Evolutionary conservation across 2,329 filamentous ascomycete species (phyloP).

Genomic region (Monosporascus sp.): DNA sequence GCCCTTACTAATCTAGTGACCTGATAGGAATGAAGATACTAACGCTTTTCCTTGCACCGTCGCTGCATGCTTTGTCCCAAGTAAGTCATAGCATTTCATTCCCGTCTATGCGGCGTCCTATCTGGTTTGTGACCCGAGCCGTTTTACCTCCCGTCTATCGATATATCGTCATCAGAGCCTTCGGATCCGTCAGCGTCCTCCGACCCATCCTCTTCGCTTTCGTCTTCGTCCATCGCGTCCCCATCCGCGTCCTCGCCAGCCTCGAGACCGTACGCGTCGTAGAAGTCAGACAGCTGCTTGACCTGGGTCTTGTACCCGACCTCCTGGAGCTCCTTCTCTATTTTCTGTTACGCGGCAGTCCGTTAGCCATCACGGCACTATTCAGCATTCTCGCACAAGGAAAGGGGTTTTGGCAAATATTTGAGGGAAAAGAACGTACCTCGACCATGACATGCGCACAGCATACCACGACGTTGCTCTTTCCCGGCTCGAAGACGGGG

Average conservation of each 20-base stretch:
- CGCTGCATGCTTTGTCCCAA: too few species aligned
- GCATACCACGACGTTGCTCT: conserved; percentile 80
- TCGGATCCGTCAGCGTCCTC: conserved; percentile 12
- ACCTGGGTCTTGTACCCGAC: conserved; percentile 76
- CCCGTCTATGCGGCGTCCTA: too few species aligned
- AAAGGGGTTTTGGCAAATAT: too few species aligned
- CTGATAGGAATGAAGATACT: too few species aligned
- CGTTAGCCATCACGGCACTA: background rate
- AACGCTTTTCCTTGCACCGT: too few species aligned
- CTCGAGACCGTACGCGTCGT: conserved; percentile 84
- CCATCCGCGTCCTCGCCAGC: conserved; percentile 51
- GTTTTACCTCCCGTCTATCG: background rate
- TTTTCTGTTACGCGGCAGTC: conserved; percentile 44
- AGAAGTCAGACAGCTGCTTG: conserved; percentile 70
- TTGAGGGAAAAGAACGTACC: conserved; percentile 44
- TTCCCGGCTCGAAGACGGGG: conserved; percentile 73
- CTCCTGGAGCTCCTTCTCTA: conserved; percentile 67
- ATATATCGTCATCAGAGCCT: conserved; percentile 6
- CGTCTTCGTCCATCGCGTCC: conserved; percentile 14
- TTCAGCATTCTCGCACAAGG: too few species aligned
- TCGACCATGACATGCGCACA: conserved; percentile 82
- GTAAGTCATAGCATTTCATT: too few species aligned
- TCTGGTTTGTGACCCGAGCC: too few species aligned
- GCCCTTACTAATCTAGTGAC: too few species aligned
- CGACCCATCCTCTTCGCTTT: conserved; percentile 13